Conservation (phyloP, 306 rosid genomes). For the Oemleria cerasiformis region DNA sequence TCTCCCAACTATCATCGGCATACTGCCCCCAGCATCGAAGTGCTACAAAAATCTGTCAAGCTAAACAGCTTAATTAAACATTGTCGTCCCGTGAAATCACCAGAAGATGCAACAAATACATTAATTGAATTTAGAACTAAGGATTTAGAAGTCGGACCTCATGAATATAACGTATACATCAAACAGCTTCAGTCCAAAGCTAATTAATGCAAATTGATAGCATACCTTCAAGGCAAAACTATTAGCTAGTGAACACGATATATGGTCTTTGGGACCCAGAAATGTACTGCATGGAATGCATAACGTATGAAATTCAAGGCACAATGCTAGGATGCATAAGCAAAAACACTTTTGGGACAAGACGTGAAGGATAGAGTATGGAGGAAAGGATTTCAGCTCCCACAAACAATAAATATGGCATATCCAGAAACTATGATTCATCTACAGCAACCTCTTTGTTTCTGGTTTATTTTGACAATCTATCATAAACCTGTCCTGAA, state of each 20-base stretch:
- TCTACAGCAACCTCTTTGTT: constrained; percentile 4
- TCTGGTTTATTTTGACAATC: neutral
- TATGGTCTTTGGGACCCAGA: constrained; percentile 1
- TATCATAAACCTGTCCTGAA: neutral
- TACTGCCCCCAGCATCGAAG: constrained; percentile 79
- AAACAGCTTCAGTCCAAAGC: constrained; percentile 20
- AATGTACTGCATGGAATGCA: constrained; percentile 1
- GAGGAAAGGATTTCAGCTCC: neutral
- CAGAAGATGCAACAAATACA: constrained; percentile 13
- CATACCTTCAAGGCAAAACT: constrained; percentile 13
- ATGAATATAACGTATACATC: constrained; percentile 1
- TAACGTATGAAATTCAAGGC: constrained; percentile 5
- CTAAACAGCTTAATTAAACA: constrained; percentile 42
- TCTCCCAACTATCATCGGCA: constrained; percentile 82
- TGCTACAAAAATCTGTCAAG: constrained; percentile 38
- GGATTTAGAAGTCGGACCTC: constrained; percentile 8
- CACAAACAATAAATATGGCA: neutral
- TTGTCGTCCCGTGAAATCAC: constrained; percentile 27
- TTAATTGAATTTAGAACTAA: constrained; percentile 1
- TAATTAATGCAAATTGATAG: constrained; percentile 15
- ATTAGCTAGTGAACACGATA: constrained; percentile 5
- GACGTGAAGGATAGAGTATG: neutral
- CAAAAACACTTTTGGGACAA: constrained; percentile 5
- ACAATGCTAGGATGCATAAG: neutral
- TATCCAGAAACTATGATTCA: neutral